Conservation (phyloP, 2,329 filamentous ascomycete genomes). For the Paecilomyces sp. region DNA sequence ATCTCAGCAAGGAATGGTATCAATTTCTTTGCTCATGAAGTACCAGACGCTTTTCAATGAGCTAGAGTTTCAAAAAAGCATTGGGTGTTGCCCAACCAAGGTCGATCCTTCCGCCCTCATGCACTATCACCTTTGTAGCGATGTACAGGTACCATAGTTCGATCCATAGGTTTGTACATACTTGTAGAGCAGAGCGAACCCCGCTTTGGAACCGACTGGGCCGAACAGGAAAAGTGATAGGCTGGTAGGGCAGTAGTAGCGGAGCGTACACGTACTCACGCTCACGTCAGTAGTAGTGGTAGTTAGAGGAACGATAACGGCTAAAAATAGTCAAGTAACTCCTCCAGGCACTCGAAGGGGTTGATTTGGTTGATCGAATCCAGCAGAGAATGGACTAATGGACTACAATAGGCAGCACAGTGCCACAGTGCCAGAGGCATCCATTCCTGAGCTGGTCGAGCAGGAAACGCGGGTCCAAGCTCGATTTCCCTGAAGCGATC, state of each 20-base stretch:
- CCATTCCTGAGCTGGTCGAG: neutral
- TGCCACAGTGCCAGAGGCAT: neutral
- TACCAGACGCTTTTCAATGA: neutral
- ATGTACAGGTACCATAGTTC: neutral
- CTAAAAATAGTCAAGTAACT: neutral
- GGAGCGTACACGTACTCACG: neutral
- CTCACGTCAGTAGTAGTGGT: neutral
- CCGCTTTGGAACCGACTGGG: neutral
- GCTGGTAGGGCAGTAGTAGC: neutral
- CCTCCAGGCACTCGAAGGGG: neutral
- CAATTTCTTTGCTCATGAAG: constrained; percentile 24
- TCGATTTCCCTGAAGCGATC: neutral
- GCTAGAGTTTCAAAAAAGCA: constrained; percentile 14
- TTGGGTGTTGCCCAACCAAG: neutral
- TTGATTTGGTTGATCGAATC: neutral
- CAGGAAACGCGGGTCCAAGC: neutral
- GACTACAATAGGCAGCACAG: neutral
- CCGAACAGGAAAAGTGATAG: neutral
- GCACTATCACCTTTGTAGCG: neutral
- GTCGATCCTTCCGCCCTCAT: neutral
- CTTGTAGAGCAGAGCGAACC: neutral
- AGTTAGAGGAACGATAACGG: neutral
- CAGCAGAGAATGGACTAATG: neutral
- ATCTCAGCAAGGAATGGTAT: constrained; percentile 23
- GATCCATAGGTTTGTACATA: neutral